These are phyloP conservation scores for Prunus salicina DNA, from an alignment of 306 rosid species.

Conservation along the genomic window DNA sequence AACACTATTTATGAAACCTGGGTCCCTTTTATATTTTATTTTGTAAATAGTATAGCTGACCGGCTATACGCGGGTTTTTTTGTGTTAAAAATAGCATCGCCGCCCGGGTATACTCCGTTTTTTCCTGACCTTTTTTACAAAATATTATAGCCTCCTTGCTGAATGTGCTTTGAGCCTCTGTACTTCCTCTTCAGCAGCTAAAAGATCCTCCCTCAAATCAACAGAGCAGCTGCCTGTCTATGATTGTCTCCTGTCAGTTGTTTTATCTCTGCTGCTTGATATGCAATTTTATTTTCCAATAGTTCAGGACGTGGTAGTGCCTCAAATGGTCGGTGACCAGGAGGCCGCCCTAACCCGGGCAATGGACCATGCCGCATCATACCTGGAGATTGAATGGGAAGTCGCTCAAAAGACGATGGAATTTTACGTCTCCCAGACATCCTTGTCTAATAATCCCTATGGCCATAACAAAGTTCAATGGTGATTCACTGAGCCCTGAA, in stretches of 20 bases:
- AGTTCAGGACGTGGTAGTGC: constrained; percentile 36
- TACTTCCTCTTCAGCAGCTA: constrained; percentile 56
- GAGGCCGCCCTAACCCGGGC: constrained; percentile 36
- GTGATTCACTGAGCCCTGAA: constrained; percentile 11
- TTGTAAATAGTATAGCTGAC: too few relatives aligned
- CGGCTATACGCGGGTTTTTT: too few relatives aligned
- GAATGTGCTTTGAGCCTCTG: constrained; percentile 67
- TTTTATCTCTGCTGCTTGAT: constrained; percentile 70
- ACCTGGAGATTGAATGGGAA: constrained; percentile 38
- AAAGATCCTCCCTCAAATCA: constrained; percentile 60
- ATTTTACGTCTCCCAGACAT: constrained; percentile 49
- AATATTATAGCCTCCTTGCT: constrained; percentile 24
- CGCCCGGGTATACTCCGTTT: too few relatives aligned
- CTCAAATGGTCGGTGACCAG: constrained; percentile 36
- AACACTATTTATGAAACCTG: too few relatives aligned
- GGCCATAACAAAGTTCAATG: constrained; percentile 20
- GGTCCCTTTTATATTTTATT: too few relatives aligned
- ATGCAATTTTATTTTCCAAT: constrained; percentile 62
- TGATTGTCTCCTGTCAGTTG: constrained; percentile 63
- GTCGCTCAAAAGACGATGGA: constrained; percentile 36
- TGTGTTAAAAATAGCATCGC: too few relatives aligned
- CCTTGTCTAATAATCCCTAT: constrained; percentile 5
- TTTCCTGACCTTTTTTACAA: too few relatives aligned
- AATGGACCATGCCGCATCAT: constrained; percentile 54
- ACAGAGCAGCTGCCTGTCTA: constrained; percentile 50